Evolutionary conservation across 2,329 filamentous ascomycete species (phyloP).

Genomic region (Pyrenochaeta sp.): DNA sequence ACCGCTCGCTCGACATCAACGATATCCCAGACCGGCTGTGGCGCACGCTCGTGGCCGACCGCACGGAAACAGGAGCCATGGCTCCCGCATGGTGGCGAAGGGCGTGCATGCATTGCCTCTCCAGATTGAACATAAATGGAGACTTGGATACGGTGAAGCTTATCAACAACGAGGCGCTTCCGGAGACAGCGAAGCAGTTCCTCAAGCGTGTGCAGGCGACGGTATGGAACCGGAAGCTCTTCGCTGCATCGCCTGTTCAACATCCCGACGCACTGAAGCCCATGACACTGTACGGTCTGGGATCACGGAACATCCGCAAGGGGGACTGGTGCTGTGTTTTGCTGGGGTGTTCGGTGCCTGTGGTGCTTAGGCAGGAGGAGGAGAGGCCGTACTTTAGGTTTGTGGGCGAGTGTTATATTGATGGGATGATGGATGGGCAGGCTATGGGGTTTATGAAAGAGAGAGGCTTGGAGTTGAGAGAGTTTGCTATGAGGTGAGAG

Average conservation of each 20-base stretch:
- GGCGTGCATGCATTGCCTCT: constrained; percentile 12
- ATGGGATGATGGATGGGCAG: constrained; percentile 5
- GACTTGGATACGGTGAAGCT: constrained; percentile 6
- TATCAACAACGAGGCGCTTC: constrained; percentile 2
- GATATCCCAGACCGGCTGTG: constrained; percentile 10
- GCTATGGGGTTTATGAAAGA: too few relatives aligned
- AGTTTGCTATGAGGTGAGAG: too few relatives aligned
- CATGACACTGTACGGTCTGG: constrained; percentile 1
- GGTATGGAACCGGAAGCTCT: constrained; percentile 10
- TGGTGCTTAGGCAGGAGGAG: constrained; percentile 10
- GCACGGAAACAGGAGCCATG: constrained; percentile 5
- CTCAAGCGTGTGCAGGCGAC: constrained; percentile 10
- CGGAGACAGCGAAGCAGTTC: constrained; percentile 4
- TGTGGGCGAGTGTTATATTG: background rate
- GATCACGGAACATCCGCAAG: background rate
- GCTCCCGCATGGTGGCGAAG: constrained; percentile 18
- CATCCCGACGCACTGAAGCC: background rate
- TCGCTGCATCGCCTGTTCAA: background rate
- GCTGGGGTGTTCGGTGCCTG: constrained; percentile 28
- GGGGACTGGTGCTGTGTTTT: constrained; percentile 27
- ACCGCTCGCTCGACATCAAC: too few relatives aligned
- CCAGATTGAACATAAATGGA: constrained; percentile 4
- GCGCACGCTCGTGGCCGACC: constrained; percentile 16
- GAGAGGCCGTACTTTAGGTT: background rate
- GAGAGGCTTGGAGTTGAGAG: constrained; percentile 4